Evolutionary conservation across 176 grass and related monocot genomes (phyloP).

Genomic region (Triticum urartu): DNA sequence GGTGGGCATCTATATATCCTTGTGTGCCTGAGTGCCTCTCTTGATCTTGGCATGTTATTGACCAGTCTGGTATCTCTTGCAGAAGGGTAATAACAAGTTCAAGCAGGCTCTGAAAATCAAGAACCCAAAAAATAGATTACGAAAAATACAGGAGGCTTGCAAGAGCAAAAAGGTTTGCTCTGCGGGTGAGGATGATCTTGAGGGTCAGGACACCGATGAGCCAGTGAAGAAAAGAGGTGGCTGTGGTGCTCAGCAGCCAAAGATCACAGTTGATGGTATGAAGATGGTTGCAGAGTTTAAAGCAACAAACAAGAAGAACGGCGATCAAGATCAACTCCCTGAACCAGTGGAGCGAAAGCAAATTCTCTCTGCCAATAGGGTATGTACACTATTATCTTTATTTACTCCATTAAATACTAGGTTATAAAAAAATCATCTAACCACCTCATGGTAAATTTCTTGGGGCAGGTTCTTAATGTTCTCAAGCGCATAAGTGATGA

Average conservation of each 20-base stretch:
- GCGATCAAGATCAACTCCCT: conserved; percentile 93
- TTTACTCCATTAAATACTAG: background rate
- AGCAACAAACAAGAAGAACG: conserved; percentile 80
- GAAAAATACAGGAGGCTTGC: conserved; percentile 95
- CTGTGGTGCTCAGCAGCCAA: conserved; percentile 96
- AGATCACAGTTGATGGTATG: conserved; percentile 97
- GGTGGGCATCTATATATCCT: background rate
- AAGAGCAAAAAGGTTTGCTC: conserved; percentile 89
- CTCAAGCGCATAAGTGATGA: conserved; percentile 97
- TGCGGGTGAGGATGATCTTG: conserved; percentile 74
- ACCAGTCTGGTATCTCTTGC: conserved; percentile 14
- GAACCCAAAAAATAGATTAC: conserved; percentile 85
- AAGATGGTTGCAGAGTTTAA: conserved; percentile 98
- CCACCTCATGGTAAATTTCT: conserved; percentile 1
- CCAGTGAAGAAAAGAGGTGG: conserved; percentile 86
- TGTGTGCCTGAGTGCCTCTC: background rate
- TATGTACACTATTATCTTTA: conserved; percentile 27
- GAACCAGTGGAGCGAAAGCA: conserved; percentile 91
- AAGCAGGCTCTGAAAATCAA: conserved; percentile 92
- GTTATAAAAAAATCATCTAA: conserved; percentile 19
- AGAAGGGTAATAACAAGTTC: conserved; percentile 75
- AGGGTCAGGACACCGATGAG: conserved; percentile 69
- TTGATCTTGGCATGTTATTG: background rate
- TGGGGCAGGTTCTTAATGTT: conserved; percentile 85
- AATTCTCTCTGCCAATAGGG: conserved; percentile 91